A percentile compares a stretch with the other conserved stretches of the same genome.
phyloP scores from a whole-genome alignment of 257 asterid genomes.

The Nemophila menziesii region DNA sequence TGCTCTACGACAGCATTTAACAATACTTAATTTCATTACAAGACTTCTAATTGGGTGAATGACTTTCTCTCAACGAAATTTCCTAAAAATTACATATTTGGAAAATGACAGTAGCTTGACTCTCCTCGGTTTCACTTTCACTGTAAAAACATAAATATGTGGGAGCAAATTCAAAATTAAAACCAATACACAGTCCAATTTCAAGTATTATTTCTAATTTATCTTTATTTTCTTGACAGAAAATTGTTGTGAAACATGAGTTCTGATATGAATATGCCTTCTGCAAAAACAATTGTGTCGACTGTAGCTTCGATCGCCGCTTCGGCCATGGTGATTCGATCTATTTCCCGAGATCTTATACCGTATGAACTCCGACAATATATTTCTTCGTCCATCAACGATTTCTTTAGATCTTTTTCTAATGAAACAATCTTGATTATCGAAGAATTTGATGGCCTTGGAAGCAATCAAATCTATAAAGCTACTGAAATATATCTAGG shows the following conservation, averaged over 20 bases:
- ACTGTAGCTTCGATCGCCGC: slow-evolving; percentile 41
- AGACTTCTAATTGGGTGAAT: background rate
- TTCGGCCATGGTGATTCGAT: slow-evolving; percentile 38
- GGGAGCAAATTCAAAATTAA: too few species aligned
- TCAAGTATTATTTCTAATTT: background rate
- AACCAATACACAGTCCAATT: too few species aligned
- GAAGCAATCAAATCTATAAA: slow-evolving; percentile 25
- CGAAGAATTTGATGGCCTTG: slow-evolving; percentile 31
- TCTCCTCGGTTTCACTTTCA: background rate
- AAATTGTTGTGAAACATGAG: slow-evolving; percentile 19
- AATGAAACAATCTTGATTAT: slow-evolving; percentile 24
- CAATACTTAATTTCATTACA: too few species aligned
- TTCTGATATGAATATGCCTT: slow-evolving; percentile 21
- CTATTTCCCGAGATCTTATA: slow-evolving; percentile 26
- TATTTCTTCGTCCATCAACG: slow-evolving; percentile 9
- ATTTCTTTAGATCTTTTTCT: slow-evolving; percentile 21
- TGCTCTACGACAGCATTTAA: too few species aligned
- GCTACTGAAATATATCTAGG: slow-evolving; percentile 37
- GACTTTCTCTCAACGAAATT: background rate
- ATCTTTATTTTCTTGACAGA: background rate
- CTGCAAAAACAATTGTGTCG: slow-evolving; percentile 29
- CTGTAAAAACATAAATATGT: too few species aligned
- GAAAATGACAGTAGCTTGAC: background rate
- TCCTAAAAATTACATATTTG: background rate
- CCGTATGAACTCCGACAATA: slow-evolving; percentile 31